Conservation (phyloP, 768 basidiomycete genomes). For the Suillus americanus region DNA sequence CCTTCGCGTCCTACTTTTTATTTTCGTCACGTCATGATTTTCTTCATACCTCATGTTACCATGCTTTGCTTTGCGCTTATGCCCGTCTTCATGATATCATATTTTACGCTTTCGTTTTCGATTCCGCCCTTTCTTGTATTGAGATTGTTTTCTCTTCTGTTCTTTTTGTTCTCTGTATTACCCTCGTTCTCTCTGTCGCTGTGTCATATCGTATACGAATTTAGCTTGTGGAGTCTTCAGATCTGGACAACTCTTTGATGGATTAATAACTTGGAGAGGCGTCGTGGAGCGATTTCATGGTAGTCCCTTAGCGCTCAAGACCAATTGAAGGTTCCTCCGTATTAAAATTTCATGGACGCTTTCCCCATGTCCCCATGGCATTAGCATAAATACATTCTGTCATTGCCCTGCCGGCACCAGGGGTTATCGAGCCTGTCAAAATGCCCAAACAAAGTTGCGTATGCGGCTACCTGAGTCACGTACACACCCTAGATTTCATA, state of each 20-base stretch:
- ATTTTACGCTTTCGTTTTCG: slow-evolving; percentile 3
- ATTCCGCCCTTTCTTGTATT: slow-evolving; percentile 2
- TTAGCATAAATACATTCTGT: not conserved
- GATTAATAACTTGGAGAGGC: not conserved
- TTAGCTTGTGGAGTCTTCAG: slow-evolving; percentile 5
- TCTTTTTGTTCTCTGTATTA: slow-evolving; percentile 7
- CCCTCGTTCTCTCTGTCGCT: slow-evolving; percentile 5
- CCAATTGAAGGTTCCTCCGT: not conserved
- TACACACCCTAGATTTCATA: not conserved
- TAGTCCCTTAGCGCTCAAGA: not conserved
- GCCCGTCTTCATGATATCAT: slow-evolving; percentile 13
- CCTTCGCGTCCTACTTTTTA: not conserved
- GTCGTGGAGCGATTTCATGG: not conserved
- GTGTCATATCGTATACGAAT: slow-evolving; percentile 23
- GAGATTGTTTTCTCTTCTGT: not conserved
- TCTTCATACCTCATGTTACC: slow-evolving; percentile 1
- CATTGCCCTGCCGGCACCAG: not conserved
- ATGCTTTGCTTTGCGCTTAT: slow-evolving; percentile 2
- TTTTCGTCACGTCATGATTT: not conserved
- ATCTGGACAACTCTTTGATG: not conserved
- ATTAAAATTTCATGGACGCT: not conserved
- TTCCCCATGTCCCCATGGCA: not conserved
- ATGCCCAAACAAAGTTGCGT: not conserved
- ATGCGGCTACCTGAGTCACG: not conserved
- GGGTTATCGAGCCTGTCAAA: not conserved